A percentile compares a stretch with the other conserved stretches of the same genome.
phyloP scores from a whole-genome alignment of 2,329 filamentous ascomycete genomes.

The Chrysosphaeria jannelii region DNA sequence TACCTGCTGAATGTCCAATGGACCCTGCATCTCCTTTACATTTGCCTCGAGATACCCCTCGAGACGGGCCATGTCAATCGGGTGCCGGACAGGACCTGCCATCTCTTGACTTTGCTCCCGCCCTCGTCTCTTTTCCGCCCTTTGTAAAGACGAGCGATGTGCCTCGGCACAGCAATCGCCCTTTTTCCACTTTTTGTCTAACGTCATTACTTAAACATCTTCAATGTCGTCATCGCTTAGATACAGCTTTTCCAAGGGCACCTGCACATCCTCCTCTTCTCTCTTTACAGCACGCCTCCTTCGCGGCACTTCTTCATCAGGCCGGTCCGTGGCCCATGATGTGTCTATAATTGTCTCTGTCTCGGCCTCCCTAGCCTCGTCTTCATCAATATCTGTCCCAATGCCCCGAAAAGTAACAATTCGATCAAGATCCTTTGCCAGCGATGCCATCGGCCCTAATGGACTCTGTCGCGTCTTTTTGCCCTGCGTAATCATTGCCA shows the following conservation, averaged over 20 bases:
- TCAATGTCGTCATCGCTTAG: slow-evolving; percentile 68
- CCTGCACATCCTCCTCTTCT: neutral
- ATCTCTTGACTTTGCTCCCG: slow-evolving; percentile 12
- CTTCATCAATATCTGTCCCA: slow-evolving; percentile 14
- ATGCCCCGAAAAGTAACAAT: slow-evolving; percentile 37
- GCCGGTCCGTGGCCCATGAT: slow-evolving; percentile 29
- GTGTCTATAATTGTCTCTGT: too few species aligned
- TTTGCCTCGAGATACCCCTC: slow-evolving; percentile 47
- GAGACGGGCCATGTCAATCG: slow-evolving; percentile 54
- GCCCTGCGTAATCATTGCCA: slow-evolving; percentile 30
- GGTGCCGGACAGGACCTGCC: slow-evolving; percentile 73
- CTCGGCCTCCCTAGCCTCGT: too few species aligned
- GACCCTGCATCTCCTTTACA: slow-evolving; percentile 60
- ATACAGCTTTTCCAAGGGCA: slow-evolving; percentile 31
- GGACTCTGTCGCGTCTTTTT: too few species aligned
- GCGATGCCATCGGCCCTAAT: too few species aligned
- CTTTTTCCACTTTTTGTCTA: too few species aligned
- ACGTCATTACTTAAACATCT: too few species aligned
- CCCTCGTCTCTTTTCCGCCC: neutral
- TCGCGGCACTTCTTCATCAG: slow-evolving; percentile 20
- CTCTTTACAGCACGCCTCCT: slow-evolving; percentile 9
- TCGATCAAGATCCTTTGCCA: slow-evolving; percentile 30
- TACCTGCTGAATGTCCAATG: slow-evolving; percentile 74
- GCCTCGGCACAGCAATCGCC: too few species aligned
- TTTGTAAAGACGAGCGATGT: neutral